phyloP scores from a whole-genome alignment of 108 stramenopile species.

The Mediolabrus comicus region DNA sequence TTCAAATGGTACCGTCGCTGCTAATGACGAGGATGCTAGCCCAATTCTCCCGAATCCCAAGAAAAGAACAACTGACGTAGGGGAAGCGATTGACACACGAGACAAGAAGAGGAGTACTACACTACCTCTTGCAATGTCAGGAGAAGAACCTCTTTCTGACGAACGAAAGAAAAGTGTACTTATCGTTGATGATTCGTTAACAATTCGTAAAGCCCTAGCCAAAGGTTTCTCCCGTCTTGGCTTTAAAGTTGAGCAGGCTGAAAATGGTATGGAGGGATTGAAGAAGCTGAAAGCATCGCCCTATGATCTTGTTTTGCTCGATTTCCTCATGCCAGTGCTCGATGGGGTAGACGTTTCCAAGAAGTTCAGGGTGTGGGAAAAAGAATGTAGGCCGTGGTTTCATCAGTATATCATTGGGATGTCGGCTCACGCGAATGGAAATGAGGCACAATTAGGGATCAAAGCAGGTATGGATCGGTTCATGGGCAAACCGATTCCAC shows the following conservation, averaged over 20 bases:
- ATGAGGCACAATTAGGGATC: constrained; percentile 56
- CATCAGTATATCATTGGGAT: constrained; percentile 66
- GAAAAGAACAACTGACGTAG: too few relatives aligned
- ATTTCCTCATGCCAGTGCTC: constrained; percentile 86
- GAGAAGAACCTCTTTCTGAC: background rate
- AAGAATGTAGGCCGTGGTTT: constrained; percentile 43
- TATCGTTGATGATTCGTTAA: constrained; percentile 66
- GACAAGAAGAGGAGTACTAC: too few relatives aligned
- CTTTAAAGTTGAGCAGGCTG: constrained; percentile 60
- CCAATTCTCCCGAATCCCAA: too few relatives aligned
- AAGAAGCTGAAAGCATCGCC: constrained; percentile 37
- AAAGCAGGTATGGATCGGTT: constrained; percentile 74
- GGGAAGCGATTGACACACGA: too few relatives aligned
- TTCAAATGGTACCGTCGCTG: too few relatives aligned
- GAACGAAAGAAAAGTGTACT: constrained; percentile 37
- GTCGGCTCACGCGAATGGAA: constrained; percentile 60
- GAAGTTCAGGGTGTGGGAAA: constrained; percentile 71
- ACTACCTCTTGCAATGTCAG: background rate
- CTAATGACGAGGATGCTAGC: too few relatives aligned
- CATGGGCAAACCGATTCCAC: constrained; percentile 57
- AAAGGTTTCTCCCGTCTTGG: constrained; percentile 57
- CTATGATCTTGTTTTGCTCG: constrained; percentile 71
- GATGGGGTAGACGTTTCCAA: constrained; percentile 80
- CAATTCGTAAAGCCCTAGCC: constrained; percentile 65
- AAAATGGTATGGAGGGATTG: constrained; percentile 75